These are phyloP conservation scores for Tetrahymena elliotti DNA, from an alignment of 73 alveolate genomes.

Conservation along the genomic window DNA sequence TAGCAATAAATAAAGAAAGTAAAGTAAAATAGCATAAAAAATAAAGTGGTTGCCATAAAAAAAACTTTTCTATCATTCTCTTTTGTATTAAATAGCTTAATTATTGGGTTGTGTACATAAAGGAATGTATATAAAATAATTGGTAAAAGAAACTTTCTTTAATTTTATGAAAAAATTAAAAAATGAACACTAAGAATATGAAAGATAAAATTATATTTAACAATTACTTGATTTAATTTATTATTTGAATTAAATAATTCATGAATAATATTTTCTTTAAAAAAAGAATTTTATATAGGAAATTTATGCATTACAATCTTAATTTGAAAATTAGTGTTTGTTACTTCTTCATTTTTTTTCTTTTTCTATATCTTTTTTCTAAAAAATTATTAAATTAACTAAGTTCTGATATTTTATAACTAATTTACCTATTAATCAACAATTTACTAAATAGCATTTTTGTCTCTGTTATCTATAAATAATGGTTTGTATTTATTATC, in stretches of 20 bases:
- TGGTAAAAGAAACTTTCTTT: not conserved
- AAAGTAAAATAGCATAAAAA: too few relatives aligned
- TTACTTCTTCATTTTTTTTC: not conserved
- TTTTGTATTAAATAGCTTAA: too few relatives aligned
- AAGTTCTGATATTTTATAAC: not conserved
- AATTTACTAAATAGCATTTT: not conserved
- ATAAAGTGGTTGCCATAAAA: too few relatives aligned
- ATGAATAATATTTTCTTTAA: too few relatives aligned
- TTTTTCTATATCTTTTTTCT: not conserved
- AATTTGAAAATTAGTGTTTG: not conserved
- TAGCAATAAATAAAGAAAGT: too few relatives aligned
- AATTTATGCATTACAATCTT: not conserved
- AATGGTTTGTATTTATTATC: not conserved
- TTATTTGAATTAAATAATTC: not conserved
- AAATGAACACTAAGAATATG: not conserved
- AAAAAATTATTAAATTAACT: not conserved
- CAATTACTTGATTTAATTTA: not conserved
- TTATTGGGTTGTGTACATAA: too few relatives aligned
- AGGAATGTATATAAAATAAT: too few relatives aligned
- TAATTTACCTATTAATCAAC: not conserved
- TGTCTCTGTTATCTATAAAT: not conserved
- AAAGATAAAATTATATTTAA: not conserved
- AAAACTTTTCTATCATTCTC: too few relatives aligned
- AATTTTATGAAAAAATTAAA: too few relatives aligned
- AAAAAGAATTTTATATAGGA: not conserved